Base-by-base conservation (phyloP, 495 filamentous ascomycete species). In the Astrocystis sublimbata region DNA sequence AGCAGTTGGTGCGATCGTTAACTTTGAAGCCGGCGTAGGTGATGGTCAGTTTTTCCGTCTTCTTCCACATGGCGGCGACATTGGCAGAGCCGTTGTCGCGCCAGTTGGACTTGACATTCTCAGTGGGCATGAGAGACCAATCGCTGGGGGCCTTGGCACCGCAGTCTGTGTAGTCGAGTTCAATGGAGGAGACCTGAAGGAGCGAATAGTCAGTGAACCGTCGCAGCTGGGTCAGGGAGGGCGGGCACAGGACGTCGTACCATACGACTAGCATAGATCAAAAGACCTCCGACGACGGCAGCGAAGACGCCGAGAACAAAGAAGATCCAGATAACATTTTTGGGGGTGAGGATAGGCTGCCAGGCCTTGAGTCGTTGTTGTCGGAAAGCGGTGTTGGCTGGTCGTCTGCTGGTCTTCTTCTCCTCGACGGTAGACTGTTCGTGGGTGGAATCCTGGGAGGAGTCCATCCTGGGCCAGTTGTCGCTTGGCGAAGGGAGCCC, bases 301-400 rank as follows among this genome's bases (percentile, higher is more conserved):
- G 96, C 93, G 68, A 97, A 88, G 53, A 94, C 79, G 41, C 92
- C 92, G 56, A 96, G 81, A 36, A 85, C 82, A 72, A 96, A 93
- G 76, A 97, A 96, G 55, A 97, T 82, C 45, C 92, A 92, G 12
- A 97, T 81, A 26, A 96, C 92, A 49, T 91, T 96, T 73, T 93
- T 96, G 0, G 92, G 92, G 4, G 92, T 97, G 40, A 97, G 82
- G 72, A 97, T 97, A 8, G 92, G 92, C 88, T 97, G 92, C 92
- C 92, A 97, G 75, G 92, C 92, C 76, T 96, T 96, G 68, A 97
- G 71, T 69, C 92, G 85, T 68, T 97, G 92, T 71, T 96, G 92
- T 60, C 92, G 84, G 71, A 96, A 97, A 24, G 92, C 92, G 54
- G 92, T 97, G 80, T 96, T 96, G 71, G 89, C 90, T 67, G 92